phyloP scores from a whole-genome alignment of 208 protist species.

The Leishmania major region DNA sequence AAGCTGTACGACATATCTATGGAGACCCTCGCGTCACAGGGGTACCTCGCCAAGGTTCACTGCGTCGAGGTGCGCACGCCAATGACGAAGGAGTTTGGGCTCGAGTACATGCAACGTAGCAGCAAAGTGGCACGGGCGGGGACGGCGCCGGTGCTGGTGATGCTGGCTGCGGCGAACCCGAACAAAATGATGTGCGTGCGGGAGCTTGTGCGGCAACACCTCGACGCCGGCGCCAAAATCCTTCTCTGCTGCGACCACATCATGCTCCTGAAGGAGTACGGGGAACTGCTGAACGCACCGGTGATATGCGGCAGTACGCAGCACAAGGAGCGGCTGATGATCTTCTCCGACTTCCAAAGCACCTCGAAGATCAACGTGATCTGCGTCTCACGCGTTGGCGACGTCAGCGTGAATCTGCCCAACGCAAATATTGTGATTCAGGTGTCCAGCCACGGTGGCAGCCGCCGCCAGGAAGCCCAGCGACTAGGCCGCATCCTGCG shows the following conservation, averaged over 20 bases:
- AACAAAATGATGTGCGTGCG: constrained; percentile 90
- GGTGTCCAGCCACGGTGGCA: constrained; percentile 97
- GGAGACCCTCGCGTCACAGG: constrained; percentile 95
- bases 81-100: constrained; percentile 97
- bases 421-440: constrained; percentile 99
- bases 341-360: constrained; percentile 95
- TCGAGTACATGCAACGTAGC: constrained; percentile 85
- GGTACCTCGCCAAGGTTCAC: constrained; percentile 97
- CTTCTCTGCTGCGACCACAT: constrained; percentile 99
- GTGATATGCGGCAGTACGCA: constrained; percentile 96
- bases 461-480: constrained; percentile 96
- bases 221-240: constrained; percentile 94
- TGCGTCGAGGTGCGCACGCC: constrained; percentile 98
- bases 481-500: constrained; percentile 96
- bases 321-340: constrained; percentile 91
- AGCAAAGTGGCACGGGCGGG: constrained; percentile 29
- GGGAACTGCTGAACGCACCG: constrained; percentile 76
- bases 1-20: constrained; percentile 99
- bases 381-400: constrained; percentile 97
- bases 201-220: constrained; percentile 95
- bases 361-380: constrained; percentile 93
- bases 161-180: constrained; percentile 87
- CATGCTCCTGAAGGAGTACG: constrained; percentile 96
- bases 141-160: constrained; percentile 55
- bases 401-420: constrained; percentile 98